Evolutionary conservation across 345 rosid genomes (phyloP).

Genomic region (Eucalyptus curtisii): DNA sequence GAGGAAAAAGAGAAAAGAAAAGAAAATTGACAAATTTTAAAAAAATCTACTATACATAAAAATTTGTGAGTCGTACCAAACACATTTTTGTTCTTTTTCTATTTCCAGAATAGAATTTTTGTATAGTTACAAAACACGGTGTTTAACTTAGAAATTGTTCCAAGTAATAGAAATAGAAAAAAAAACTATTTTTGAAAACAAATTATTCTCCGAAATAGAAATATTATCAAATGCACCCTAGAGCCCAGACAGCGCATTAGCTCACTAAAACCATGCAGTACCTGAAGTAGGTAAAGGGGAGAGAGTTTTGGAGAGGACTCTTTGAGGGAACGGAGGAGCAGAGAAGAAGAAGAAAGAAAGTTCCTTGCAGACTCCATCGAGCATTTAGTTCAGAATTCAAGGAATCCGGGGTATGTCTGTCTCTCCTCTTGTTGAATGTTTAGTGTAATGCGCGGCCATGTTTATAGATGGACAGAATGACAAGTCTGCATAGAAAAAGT

Average conservation of each 20-base stretch:
- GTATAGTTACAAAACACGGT: fast-evolving
- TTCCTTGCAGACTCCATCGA: constrained; percentile 58
- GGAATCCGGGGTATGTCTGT: not conserved
- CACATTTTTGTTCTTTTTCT: too few relatives aligned
- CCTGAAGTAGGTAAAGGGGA: constrained; percentile 24
- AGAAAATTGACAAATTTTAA: too few relatives aligned
- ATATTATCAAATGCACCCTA: too few relatives aligned
- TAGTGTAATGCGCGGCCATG: not conserved
- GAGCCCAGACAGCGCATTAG: not conserved
- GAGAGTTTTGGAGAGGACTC: constrained; percentile 30
- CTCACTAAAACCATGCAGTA: not conserved
- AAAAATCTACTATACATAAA: too few relatives aligned
- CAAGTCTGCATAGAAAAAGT: not conserved
- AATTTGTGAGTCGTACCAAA: fast-evolving
- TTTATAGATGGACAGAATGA: not conserved
- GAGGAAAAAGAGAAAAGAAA: too few relatives aligned
- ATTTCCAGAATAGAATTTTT: fast-evolving
- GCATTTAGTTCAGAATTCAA: not conserved
- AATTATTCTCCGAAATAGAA: too few relatives aligned
- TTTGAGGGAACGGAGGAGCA: constrained; percentile 41
- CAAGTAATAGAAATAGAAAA: too few relatives aligned
- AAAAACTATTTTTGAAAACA: too few relatives aligned
- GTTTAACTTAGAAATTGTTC: too few relatives aligned
- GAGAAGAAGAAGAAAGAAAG: constrained; percentile 25
- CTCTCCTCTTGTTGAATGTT: not conserved